Base-by-base conservation (phyloP, 192 early-diverging fungal genomes). In the Rhizophagus clarus region DNA sequence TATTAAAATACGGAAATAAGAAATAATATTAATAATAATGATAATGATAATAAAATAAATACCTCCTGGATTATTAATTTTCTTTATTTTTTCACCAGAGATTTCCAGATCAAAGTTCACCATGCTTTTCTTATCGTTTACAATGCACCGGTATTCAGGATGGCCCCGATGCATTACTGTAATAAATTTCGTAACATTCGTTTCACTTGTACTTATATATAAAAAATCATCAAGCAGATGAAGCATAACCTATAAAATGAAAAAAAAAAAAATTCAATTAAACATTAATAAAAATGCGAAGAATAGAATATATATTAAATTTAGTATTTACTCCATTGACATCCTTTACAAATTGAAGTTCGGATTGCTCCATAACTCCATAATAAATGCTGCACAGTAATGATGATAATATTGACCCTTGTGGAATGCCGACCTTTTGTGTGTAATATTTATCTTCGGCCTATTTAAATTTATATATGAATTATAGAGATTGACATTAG, bases 361-460 rank as follows among this genome's bases (percentile, higher is more conserved):
- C 26, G 2, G 42, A n/a, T 11, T 22, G 34, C 24, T 74, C 72
- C 72, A 74, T 74, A 28, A 17, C 47, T 24, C 29, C 29, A 74
- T 56, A 74, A 9, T 56, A 74, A 74, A 56, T 49, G 31, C 72
- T 74, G 12, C 72, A 74, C 7, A 74, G 24, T 32, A 74, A 37
- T 28, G 72, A 49, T 26, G 72, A 74, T 32, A 74, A 28, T 11
- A 74, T 37, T 29, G 72, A 74, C 2, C 72, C 72, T 32, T 74
- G 72, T 12, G 72, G 47, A 74, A 74, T 74, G 47, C 72, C 72
- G 12, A 60, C 31, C 3, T 15, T 17, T 49, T 74, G 72, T 51
- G 0, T 60, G 34, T 74, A 74, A 60, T 20, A 74, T 51, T 74
- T 74, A 29, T 60, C 26, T 20, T n/a, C 72, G 10, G 28, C 12